phyloP scores from a whole-genome alignment of 805 yeast genomes.

The Scheffersomyces amazonensis region DNA sequence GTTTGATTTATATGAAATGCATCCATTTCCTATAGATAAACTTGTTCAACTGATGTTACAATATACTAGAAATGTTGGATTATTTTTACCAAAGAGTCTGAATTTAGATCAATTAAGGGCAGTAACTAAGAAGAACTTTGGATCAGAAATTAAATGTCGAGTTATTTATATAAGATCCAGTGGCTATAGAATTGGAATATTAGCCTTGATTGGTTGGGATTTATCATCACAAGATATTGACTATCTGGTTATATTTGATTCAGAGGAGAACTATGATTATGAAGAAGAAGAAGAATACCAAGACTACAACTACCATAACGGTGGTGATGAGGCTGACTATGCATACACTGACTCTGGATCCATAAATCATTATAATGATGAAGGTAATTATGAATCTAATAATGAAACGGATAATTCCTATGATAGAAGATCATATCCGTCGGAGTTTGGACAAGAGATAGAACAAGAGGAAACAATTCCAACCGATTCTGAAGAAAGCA shows the following conservation, averaged over 20 bases:
- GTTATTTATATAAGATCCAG: constrained; percentile 40
- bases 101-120: constrained; percentile 49
- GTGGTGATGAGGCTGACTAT: background rate
- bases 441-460: too few species aligned
- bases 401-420: too few species aligned
- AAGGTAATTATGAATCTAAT: too few species aligned
- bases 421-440: too few species aligned
- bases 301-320: background rate
- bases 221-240: constrained; percentile 7
- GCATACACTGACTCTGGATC: too few species aligned
- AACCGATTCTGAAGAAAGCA: too few species aligned
- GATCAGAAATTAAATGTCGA: constrained; percentile 41
- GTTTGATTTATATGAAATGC: constrained; percentile 45
- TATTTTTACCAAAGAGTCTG: constrained; percentile 64
- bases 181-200: constrained; percentile 50
- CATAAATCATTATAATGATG: too few species aligned
- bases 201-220: constrained; percentile 56
- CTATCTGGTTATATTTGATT: constrained; percentile 4
- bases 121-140: constrained; percentile 46
- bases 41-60: constrained; percentile 42
- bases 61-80: constrained; percentile 47
- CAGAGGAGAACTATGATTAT: background rate
- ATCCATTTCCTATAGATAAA: constrained; percentile 48
- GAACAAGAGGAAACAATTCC: too few species aligned
- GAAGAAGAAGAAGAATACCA: constrained; percentile 2